Base-by-base conservation (phyloP, 495 filamentous ascomycete genomes). In the Penicillium nucicola region DNA sequence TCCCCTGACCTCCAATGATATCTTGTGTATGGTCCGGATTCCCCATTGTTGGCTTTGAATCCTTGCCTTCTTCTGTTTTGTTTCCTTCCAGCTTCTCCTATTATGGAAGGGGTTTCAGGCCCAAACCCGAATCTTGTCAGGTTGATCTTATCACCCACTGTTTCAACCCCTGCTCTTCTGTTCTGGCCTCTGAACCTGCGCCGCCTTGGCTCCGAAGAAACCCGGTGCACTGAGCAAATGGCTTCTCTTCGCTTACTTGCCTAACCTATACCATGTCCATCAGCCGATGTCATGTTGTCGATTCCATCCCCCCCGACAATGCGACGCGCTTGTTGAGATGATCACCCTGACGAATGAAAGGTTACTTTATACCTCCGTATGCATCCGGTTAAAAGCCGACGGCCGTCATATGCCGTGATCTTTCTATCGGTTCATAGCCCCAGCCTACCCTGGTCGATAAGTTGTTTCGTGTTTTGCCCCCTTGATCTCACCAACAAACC, bases 381-480 rank as follows among this genome's bases (percentile, higher is more conserved):
- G 30, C 31, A 37, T 40, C 45, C 41, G 41, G 45, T 48, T 36
- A 10, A 35, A 55, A 44, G 52, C 58, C 58, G 48, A 58, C 52
- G 44, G 48, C 48, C 48, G 41, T 55, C 30, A 31, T 37, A 23
- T 58, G 38, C 30, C 47, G 47, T 45, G 42, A 36, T 46, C 19
- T 30, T 32, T 33, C 13, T 28, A n/a, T 17, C 42, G 30, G 39
- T 32, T 43, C 28, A 7, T 25, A 34, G 36, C 45, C 45, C 39
- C 45, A 33, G 38, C 17, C 19, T 9, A 37, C 34, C 31, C 52
- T 32, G 18, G 31, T 44, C 28, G 15, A 28, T 28, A 28, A 28
- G 15, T 17, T 39, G 22, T 40, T 39, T 30, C 34, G 23, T 35
- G 15, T 18, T 19, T 23, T 28, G 3, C 42, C 7, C 18, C 18